Conservation (phyloP, 2,329 filamentous ascomycete genomes). For the Penicillium sclerotiorum region DNA sequence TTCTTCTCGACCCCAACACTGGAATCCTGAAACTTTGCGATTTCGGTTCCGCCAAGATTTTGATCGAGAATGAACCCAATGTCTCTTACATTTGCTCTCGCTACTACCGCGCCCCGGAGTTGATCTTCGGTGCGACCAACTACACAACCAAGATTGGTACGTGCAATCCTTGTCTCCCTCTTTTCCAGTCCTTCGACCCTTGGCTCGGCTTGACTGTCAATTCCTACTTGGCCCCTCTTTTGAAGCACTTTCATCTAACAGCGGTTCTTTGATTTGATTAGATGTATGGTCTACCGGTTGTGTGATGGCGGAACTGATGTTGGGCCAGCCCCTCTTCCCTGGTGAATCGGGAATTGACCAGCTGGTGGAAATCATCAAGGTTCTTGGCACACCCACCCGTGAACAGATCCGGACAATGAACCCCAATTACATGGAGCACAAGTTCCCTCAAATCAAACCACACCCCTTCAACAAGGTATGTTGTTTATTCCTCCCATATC, state of each 20-base stretch:
- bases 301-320: constrained; percentile 99
- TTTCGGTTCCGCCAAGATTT: constrained; percentile 97
- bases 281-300: constrained; percentile 99
- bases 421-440: constrained; percentile 99
- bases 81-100: constrained; percentile 99
- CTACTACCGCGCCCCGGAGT: constrained; percentile 95
- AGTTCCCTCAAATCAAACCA: constrained; percentile 99
- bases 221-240: no score
- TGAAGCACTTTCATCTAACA: neutral
- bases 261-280: constrained; percentile 42
- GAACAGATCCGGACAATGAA: constrained; percentile 99
- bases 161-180: constrained; percentile 36
- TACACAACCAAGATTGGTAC: constrained; percentile 99
- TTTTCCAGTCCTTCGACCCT: neutral
- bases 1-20: constrained; percentile 86
- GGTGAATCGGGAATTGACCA: constrained; percentile 99
- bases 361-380: constrained; percentile 98
- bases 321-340: constrained; percentile 95
- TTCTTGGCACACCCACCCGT: constrained; percentile 90
- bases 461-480: constrained; percentile 92
- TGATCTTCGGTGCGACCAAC: constrained; percentile 98
- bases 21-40: constrained; percentile 97
- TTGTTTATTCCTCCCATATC: neutral
- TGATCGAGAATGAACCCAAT: constrained; percentile 98
- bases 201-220: no score